Evolutionary conservation across 2,329 filamentous ascomycete species (phyloP), one percentile per base, ranked within the genome.

Genomic region (Cadophora sp.): DNA sequence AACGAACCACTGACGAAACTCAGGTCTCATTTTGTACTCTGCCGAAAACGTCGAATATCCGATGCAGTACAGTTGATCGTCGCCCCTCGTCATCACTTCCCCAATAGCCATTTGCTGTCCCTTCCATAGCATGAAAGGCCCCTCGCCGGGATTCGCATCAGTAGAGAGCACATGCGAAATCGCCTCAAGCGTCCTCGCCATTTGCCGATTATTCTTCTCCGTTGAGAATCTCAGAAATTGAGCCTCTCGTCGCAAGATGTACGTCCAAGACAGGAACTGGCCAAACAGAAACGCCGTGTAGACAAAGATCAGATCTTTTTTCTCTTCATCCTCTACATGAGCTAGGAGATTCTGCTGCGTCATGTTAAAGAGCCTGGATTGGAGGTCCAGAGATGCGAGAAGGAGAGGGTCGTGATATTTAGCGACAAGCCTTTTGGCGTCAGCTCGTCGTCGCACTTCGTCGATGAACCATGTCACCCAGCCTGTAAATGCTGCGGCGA

Each of bases 51-150:
- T 55, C 4, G 64, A 66, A 34, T 66, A 66, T 2, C 64, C 64
- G 11, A 66, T 66, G 7, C 64, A 66, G 50, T 62, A 53, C 22
- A 40, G 22, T 31, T 66, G 56, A 56, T 62, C 64, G 1, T 60
- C 58, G 27, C 50, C 34, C 46, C 37, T 62, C 24, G 73, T 74
- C 73, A 75, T 74, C 55, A 69, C 56, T 55, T 75, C 73, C 27
- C 73, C 73, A 2, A 75, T 75, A 7, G 73, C 73, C 73, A 75
- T 75, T 56, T 75, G 73, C 29, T 75, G 73, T 34, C 73, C 73
- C 31, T 72, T 67, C 73, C 73, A 75, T 29, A 75, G 70, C 73
- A 74, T 75, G n/a, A 74, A 74, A 14, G 73, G 67, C n/a, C 67
- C 59, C 19, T 74, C 73, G 9, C 68, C 73, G 14, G 22, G 14